These are phyloP conservation scores for Cenchrus purpureus DNA, from an alignment of 176 grass and related monocot species.

Conservation along the genomic window DNA sequence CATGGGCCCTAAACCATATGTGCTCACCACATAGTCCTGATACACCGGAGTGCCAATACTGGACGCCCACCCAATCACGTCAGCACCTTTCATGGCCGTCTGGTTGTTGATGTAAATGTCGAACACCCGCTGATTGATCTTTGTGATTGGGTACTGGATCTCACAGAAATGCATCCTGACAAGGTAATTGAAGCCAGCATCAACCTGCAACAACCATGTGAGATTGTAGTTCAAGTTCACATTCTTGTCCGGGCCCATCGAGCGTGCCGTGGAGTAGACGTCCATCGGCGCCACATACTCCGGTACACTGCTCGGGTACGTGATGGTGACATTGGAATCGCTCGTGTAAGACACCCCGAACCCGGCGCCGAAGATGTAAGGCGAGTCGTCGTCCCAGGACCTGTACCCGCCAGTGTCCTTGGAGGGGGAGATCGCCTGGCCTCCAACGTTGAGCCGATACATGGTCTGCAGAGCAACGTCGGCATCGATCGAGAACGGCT, in stretches of 20 bases:
- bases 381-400: constrained; percentile 69
- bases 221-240: constrained; percentile 77
- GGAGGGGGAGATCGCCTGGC: constrained; percentile 64
- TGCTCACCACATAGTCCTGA: constrained; percentile 63
- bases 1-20: constrained; percentile 47
- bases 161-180: constrained; percentile 93
- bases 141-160: constrained; percentile 64
- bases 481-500: constrained; percentile 38
- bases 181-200: constrained; percentile 79
- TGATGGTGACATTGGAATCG: constrained; percentile 67
- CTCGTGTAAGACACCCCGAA: constrained; percentile 66
- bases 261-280: constrained; percentile 78
- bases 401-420: constrained; percentile 70
- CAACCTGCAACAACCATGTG: constrained; percentile 75
- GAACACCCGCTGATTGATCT: constrained; percentile 73
- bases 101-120: constrained; percentile 79
- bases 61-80: constrained; percentile 63
- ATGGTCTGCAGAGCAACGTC: constrained; percentile 66
- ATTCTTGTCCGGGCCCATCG: constrained; percentile 65
- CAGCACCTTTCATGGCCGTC: constrained; percentile 49
- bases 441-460: constrained; percentile 86
- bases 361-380: constrained; percentile 61
- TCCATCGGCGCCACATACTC: constrained; percentile 67
- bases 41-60: constrained; percentile 54
- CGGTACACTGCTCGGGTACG: constrained; percentile 43